Conservation (phyloP, 805 yeast species). For the Starmerella scarabaei region DNA sequence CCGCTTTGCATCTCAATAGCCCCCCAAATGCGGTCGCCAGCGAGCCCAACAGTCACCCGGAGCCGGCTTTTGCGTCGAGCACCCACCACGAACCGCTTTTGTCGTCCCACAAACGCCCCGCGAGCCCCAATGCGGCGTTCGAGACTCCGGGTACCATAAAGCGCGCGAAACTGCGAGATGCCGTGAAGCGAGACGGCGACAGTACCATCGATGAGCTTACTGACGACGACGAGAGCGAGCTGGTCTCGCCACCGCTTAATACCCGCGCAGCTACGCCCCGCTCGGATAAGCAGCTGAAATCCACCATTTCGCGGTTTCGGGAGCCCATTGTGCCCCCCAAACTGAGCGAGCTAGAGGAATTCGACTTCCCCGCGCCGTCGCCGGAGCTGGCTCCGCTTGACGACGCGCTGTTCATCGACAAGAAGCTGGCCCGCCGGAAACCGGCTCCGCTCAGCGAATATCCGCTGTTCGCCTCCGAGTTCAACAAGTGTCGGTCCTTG, state of each 20-base stretch:
- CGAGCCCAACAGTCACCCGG: no score
- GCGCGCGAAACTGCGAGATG: slow-evolving; percentile 1
- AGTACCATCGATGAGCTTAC: background rate
- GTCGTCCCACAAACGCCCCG: background rate
- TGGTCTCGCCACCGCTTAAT: no score
- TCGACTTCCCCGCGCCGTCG: slow-evolving; percentile 2
- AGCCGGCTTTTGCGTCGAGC: background rate
- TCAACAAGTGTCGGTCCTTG: background rate
- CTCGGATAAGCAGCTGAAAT: background rate
- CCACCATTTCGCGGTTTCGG: background rate
- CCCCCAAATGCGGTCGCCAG: no score
- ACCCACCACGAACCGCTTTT: background rate
- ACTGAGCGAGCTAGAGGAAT: background rate
- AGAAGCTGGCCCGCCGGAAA: background rate
- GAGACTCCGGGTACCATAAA: no score
- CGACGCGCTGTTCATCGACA: slow-evolving; percentile 1
- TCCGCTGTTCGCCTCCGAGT: background rate
- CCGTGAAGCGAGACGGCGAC: background rate
- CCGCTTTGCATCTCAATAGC: no score
- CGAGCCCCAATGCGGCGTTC: background rate
- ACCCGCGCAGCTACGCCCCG: background rate
- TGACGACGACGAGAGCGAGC: slow-evolving; percentile 1
- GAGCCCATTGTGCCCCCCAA: background rate
- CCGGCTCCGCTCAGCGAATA: background rate
- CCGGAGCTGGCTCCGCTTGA: background rate